Base-by-base conservation (phyloP, 345 rosid genomes). In the Aquilaria yunnanensis region DNA sequence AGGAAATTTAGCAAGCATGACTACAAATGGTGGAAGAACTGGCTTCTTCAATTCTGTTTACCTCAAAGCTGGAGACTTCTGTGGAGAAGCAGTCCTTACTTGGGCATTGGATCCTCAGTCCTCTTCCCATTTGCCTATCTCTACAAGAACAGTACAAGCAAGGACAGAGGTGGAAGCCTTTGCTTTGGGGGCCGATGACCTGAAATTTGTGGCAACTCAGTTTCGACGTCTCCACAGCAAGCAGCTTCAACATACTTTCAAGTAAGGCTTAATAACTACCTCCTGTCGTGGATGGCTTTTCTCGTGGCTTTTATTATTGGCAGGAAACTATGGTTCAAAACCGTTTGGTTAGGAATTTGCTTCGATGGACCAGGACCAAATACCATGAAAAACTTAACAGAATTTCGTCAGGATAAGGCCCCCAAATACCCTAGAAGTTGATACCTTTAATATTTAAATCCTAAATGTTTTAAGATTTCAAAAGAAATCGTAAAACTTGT, bases 81-180 rank as follows among this genome's bases (percentile, higher is more conserved):
- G 75, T 59, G 81, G 81, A 34, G 81, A 74, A 51, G 79, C 63
- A 54, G 70, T 77, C 61, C 75, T 77, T 45, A 74, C 74, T 31
- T 59, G 83, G 81, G 88, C 85, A 45, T 60, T 83, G 2, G 83
- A 83, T 63, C 83, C 85, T 14, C 72, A 76, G 53, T 62, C 81
- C 66, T 52, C 64, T 65, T 56, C 72, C 45, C 45, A 74, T 12
- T 55, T 71, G 16, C 81, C 81, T 46, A 67, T 62, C 66, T 77
- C 81, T 14, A 71, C 52, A 29, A 65, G 71, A 61, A 70, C 76
- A 0, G 76, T 77, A 50, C 49, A 61, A 54, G 76, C 81, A 46
- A 1, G 1, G 31, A 68, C 72, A 48, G 78, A 77, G 61, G 81
- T 77, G 4, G 78, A 77, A 65, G 81, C 75, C 57, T 77, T 77